Evolutionary conservation across 176 grass and related monocot genomes (phyloP).

Genomic region (Saccharum spontaneum): DNA sequence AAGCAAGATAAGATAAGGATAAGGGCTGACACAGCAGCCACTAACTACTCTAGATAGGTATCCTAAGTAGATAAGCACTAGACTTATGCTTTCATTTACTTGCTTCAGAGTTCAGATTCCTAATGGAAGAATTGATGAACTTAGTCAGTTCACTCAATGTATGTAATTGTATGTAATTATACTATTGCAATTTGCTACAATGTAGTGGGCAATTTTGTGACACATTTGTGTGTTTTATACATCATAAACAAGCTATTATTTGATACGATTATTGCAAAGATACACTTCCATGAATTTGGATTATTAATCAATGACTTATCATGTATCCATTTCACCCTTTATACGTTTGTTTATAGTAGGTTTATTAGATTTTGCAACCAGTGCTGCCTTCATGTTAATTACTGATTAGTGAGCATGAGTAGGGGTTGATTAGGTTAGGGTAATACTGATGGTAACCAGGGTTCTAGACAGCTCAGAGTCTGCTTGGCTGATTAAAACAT

Average conservation of each 20-base stretch:
- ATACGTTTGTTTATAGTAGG: not conserved
- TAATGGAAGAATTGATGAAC: not conserved
- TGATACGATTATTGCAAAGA: not conserved
- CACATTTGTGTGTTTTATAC: not conserved
- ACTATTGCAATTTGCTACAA: not conserved
- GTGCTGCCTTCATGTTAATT: not conserved
- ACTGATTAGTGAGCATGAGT: not conserved
- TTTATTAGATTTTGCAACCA: not conserved
- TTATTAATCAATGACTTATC: not conserved
- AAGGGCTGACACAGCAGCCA: too few relatives aligned
- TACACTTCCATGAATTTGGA: slow-evolving; percentile 2
- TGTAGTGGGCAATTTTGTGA: not conserved
- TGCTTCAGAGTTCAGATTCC: slow-evolving; percentile 1
- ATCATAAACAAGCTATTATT: not conserved
- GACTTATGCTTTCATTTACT: too few relatives aligned
- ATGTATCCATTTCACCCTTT: not conserved
- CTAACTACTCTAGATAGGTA: too few relatives aligned
- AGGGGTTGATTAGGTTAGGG: not conserved
- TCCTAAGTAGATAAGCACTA: too few relatives aligned
- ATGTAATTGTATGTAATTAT: not conserved
- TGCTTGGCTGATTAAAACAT: not conserved
- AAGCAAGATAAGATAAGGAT: too few relatives aligned
- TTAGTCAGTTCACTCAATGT: not conserved
- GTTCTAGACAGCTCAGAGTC: not conserved
- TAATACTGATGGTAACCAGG: not conserved